Evolutionary conservation across 1,284 basidiomycete species (phyloP).

Genomic region (Trametes polyzona): DNA sequence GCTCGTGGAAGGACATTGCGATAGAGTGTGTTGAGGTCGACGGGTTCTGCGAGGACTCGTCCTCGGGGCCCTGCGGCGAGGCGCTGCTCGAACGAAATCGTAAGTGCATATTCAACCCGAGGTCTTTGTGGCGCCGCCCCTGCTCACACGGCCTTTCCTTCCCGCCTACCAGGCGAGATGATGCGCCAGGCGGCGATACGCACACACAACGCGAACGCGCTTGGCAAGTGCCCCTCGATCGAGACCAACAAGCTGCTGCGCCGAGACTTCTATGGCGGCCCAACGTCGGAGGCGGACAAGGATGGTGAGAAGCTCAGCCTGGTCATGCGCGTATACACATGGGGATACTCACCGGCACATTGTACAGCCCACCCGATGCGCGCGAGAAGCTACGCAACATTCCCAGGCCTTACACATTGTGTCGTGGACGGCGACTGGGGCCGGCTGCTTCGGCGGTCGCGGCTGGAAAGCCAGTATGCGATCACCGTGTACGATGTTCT

Average conservation of each 20-base stretch:
- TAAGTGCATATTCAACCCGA: no score
- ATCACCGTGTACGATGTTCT: not conserved
- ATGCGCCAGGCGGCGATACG: not conserved
- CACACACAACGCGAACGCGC: not conserved
- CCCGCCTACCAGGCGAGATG: not conserved
- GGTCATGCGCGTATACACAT: not conserved
- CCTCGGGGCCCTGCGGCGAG: conserved; percentile 1
- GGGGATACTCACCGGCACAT: not conserved
- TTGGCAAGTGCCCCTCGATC: not conserved
- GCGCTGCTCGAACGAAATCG: conserved; percentile 4
- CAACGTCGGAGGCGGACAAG: not conserved
- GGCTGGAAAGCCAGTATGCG: not conserved
- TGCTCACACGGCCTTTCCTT: no score
- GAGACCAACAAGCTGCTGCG: not conserved
- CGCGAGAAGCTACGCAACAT: not conserved
- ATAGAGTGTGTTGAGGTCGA: conserved; percentile 6
- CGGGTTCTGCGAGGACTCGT: conserved; percentile 14
- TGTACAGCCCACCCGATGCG: not conserved
- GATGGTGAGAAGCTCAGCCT: not conserved
- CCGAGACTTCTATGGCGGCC: not conserved
- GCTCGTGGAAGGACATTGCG: conserved; percentile 12
- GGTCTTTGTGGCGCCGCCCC: no score
- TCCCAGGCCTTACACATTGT: not conserved
- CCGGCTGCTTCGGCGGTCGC: not conserved
- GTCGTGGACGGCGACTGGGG: not conserved